Conservation (phyloP, 345 rosid species). For the Toxicodendron radicans region DNA sequence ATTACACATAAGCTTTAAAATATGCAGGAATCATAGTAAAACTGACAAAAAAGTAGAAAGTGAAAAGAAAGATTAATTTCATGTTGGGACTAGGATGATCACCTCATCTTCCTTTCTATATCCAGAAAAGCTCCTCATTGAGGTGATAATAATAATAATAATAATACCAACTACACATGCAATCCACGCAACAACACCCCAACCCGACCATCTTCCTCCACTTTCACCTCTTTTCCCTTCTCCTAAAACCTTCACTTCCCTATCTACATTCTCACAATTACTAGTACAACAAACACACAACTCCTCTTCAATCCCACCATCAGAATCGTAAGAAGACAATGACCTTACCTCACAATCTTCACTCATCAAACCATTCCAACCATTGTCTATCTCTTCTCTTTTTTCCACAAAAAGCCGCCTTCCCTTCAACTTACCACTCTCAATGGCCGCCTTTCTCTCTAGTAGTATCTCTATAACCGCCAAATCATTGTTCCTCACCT, state of each 20-base stretch:
- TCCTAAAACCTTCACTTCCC: not conserved
- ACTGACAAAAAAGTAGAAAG: not conserved
- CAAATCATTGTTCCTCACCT: slow-evolving; percentile 39
- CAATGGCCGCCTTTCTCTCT: slow-evolving; percentile 47
- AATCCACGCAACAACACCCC: slow-evolving; percentile 17
- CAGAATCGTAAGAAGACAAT: slow-evolving; percentile 24
- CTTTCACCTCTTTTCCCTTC: slow-evolving; percentile 6
- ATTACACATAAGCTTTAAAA: not conserved
- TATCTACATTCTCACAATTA: not conserved
- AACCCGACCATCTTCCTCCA: slow-evolving; percentile 17
- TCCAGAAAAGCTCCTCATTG: slow-evolving; percentile 8
- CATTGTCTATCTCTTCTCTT: slow-evolving; percentile 16
- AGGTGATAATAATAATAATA: slow-evolving; percentile 15
- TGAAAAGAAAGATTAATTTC: slow-evolving; percentile 1
- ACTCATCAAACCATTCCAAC: slow-evolving; percentile 10
- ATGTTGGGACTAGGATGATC: slow-evolving; percentile 41
- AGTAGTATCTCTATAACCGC: slow-evolving; percentile 32
- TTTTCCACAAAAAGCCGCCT: slow-evolving; percentile 35
- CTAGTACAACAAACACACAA: slow-evolving; percentile 8
- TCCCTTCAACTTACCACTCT: slow-evolving; percentile 42
- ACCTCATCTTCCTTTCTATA: slow-evolving; percentile 16
- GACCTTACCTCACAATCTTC: slow-evolving; percentile 30
- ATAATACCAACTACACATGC: slow-evolving; percentile 4
- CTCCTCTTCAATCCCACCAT: not conserved
- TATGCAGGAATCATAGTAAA: not conserved